phyloP scores from a whole-genome alignment of 176 grass and related monocot genomes.

The Tuctoria greenei region DNA sequence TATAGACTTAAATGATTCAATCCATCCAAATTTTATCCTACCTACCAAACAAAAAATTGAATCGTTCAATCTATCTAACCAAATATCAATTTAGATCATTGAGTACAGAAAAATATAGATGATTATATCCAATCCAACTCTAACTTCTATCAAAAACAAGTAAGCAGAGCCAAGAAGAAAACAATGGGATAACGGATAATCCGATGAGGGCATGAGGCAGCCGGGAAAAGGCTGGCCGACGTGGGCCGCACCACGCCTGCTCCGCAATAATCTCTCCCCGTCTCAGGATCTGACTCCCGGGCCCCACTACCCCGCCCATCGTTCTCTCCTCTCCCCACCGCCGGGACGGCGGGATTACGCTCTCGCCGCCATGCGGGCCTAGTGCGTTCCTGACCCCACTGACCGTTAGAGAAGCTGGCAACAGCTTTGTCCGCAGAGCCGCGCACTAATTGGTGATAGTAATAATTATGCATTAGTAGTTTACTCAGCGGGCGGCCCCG shows the following conservation, averaged over 20 bases:
- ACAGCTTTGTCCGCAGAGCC: not conserved
- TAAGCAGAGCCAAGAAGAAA: not conserved
- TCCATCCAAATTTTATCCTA: too few relatives aligned
- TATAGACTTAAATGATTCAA: too few relatives aligned
- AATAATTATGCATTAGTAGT: slow-evolving; percentile 26
- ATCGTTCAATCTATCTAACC: too few relatives aligned
- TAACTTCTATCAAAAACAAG: too few relatives aligned
- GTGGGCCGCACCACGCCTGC: slow-evolving; percentile 34
- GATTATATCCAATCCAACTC: too few relatives aligned
- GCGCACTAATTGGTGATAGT: slow-evolving; percentile 20
- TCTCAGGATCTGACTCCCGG: not conserved
- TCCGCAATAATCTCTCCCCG: not conserved
- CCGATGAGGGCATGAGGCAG: slow-evolving; percentile 35
- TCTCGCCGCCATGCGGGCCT: not conserved
- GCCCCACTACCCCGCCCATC: not conserved
- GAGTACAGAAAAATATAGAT: too few relatives aligned
- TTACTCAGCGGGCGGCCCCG: slow-evolving; percentile 12
- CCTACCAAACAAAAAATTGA: too few relatives aligned
- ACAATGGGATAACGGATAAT: slow-evolving; percentile 9
- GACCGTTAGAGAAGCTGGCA: not conserved
- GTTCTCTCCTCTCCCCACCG: not conserved
- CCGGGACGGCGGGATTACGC: not conserved
- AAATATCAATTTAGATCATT: too few relatives aligned
- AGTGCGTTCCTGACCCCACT: rapidly evolving
- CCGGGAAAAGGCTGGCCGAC: slow-evolving; percentile 37